These are phyloP conservation scores for Solanum ossicruentum DNA, from an alignment of 257 asterid species.

Conservation along the genomic window DNA sequence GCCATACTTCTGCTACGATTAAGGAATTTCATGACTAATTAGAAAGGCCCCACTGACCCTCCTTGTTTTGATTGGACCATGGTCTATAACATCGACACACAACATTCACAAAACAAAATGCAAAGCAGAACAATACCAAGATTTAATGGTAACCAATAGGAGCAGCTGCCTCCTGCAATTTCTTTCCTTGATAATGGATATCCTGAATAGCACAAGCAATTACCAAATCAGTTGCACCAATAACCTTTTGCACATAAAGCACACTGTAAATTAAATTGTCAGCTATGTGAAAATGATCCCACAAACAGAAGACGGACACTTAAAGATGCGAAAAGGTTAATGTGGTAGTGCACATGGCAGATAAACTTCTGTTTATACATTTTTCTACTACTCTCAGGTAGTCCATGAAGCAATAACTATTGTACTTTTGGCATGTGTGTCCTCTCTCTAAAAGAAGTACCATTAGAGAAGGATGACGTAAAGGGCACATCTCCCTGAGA, in stretches of 20 bases:
- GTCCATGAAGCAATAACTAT: background rate
- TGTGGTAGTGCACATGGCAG: background rate
- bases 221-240: background rate
- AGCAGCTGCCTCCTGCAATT: constrained; percentile 67
- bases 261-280: background rate
- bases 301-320: constrained; percentile 7
- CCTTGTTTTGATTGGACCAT: background rate
- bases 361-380: background rate
- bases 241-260: background rate
- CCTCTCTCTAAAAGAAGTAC: background rate
- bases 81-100: background rate
- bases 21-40: background rate
- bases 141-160: constrained; percentile 62
- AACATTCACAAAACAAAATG: background rate
- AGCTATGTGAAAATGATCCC: background rate
- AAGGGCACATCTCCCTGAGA: background rate
- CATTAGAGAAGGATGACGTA: background rate
- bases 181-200: constrained; percentile 75
- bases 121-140: background rate
- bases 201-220: constrained; percentile 37
- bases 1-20: background rate
- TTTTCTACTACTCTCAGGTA: background rate
- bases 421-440: background rate
- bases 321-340: constrained; percentile 90
- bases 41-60: background rate